Conservation (phyloP, 75 land plant genomes). For the Picea sitchensis region DNA sequence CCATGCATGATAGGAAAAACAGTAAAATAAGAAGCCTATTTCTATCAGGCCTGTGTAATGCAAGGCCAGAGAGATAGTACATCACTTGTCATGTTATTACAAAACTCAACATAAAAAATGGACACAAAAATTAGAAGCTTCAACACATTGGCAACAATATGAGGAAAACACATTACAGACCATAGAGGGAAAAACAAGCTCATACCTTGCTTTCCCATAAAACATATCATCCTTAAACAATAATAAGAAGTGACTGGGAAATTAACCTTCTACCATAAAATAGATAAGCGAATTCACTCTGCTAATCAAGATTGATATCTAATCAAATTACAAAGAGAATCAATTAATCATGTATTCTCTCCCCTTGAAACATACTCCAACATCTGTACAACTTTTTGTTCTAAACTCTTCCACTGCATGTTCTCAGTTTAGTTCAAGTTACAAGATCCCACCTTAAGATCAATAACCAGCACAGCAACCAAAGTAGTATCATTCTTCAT, state of each 20-base stretch:
- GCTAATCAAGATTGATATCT: not conserved
- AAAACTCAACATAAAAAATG: not conserved
- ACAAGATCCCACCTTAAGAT: not conserved
- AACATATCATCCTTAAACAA: not conserved
- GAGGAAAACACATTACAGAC: not conserved
- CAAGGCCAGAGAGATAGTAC: too few relatives aligned
- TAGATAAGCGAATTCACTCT: not conserved
- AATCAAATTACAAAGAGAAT: not conserved
- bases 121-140: not conserved
- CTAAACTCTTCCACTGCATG: not conserved
- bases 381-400: not conserved
- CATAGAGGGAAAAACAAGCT: not conserved
- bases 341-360: not conserved
- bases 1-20: not conserved
- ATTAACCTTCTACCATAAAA: not conserved
- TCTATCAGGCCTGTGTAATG: not conserved
- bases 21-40: not conserved
- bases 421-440: slow-evolving; percentile 2
- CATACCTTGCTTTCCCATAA: not conserved
- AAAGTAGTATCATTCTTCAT: not conserved
- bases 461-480: not conserved
- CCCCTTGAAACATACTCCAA: not conserved
- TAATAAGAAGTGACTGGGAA: not conserved
- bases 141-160: not conserved
- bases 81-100: too few relatives aligned